A percentile compares a stretch with the other conserved stretches of the same genome.
Evolutionary conservation across 345 rosid genomes (phyloP).

Genomic region (Conringia planisiliqua): DNA sequence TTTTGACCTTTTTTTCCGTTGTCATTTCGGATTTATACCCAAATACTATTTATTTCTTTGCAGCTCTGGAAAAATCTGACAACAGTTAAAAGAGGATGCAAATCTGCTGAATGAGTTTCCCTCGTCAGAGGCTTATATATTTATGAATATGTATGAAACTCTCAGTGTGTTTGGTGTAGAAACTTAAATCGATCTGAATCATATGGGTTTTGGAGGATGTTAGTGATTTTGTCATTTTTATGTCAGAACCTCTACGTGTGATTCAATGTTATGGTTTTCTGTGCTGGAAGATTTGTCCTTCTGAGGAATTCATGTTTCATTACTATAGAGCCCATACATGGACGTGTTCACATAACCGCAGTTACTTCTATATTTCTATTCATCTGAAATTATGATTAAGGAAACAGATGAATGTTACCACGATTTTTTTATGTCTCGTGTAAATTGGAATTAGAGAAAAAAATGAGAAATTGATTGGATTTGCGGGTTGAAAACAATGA

Average conservation of each 20-base stretch:
- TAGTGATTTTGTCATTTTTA: not conserved
- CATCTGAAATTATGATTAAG: too few relatives aligned
- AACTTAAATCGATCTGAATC: not conserved
- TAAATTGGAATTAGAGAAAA: not conserved
- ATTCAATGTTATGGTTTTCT: not conserved
- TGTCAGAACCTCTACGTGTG: not conserved
- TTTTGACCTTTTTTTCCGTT: not conserved
- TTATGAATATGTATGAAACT: not conserved
- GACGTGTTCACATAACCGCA: too few relatives aligned
- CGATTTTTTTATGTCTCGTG: too few relatives aligned
- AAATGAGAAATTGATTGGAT: not conserved
- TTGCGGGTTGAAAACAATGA: not conserved
- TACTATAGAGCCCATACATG: too few relatives aligned
- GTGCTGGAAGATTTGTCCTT: not conserved
- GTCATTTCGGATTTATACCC: not conserved
- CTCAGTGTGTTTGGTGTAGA: not conserved
- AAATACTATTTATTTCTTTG: slow-evolving; percentile 12
- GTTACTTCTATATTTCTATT: too few relatives aligned
- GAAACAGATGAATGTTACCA: too few relatives aligned
- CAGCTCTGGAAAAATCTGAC: slow-evolving; percentile 79
- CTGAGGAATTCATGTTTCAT: not conserved
- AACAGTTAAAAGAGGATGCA: slow-evolving; percentile 36
- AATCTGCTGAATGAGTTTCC: not conserved
- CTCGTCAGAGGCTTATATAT: not conserved
- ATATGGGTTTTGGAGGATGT: not conserved